Percentiles rank a stretch among this genome's conserved stretches.
These are phyloP conservation scores for Tuber umbilicatum DNA, from an alignment of 495 filamentous ascomycete species.

Conservation along the genomic window DNA sequence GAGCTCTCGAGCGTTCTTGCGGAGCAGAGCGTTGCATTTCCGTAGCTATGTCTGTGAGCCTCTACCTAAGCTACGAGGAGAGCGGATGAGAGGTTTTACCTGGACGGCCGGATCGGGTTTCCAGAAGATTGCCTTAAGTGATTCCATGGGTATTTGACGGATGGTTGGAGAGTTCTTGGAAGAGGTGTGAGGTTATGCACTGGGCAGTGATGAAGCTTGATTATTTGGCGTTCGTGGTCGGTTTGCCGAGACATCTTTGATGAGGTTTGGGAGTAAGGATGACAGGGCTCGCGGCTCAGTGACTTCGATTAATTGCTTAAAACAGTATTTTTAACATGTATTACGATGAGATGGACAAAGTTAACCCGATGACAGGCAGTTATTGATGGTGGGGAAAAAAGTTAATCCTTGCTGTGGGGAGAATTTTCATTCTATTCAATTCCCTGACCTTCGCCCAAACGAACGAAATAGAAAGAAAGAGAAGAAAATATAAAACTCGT, in stretches of 20 bases:
- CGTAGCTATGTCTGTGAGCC: slow-evolving; percentile 58
- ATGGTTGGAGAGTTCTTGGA: background rate
- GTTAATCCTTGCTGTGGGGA: background rate
- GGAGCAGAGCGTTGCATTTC: slow-evolving; percentile 91
- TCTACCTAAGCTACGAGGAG: slow-evolving; percentile 1
- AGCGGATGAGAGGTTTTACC: slow-evolving; percentile 48
- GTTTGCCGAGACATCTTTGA: background rate
- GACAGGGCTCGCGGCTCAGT: background rate
- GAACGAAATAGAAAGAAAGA: background rate
- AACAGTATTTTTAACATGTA: background rate
- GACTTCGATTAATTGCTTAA: background rate
- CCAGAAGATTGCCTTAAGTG: slow-evolving; percentile 77
- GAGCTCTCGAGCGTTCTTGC: slow-evolving; percentile 84
- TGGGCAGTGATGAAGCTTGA: slow-evolving; percentile 14
- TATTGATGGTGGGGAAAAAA: background rate
- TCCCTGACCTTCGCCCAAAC: slow-evolving; percentile 28
- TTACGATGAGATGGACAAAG: background rate
- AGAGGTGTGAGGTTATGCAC: background rate
- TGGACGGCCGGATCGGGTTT: slow-evolving; percentile 89
- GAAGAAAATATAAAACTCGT: background rate
- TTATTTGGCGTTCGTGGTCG: background rate
- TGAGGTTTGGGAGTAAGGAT: background rate
- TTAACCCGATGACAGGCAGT: background rate
- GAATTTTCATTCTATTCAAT: slow-evolving; percentile 12
- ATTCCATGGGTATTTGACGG: slow-evolving; percentile 60